Evolutionary conservation across 495 filamentous ascomycete species (phyloP).

Genomic region (Penicillium longicatenatum): DNA sequence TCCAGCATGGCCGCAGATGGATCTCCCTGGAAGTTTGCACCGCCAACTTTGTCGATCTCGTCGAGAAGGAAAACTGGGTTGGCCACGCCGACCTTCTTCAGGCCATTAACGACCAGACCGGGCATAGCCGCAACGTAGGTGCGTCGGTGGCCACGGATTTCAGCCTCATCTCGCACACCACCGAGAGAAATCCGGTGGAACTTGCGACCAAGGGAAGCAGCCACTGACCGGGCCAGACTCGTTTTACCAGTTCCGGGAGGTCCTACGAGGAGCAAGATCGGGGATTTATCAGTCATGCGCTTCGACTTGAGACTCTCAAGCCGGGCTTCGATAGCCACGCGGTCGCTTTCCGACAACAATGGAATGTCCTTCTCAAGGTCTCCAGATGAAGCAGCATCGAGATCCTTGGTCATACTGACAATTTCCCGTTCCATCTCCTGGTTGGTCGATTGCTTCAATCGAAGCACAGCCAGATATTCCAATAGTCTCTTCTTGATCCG

Average conservation of each 20-base stretch:
- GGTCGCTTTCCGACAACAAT: conserved; percentile 41
- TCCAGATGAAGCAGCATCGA: conserved; percentile 45
- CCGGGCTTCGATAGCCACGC: conserved; percentile 55
- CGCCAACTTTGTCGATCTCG: conserved; percentile 97
- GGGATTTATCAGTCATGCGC: conserved; percentile 88
- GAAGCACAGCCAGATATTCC: conserved; percentile 93
- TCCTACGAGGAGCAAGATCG: conserved; percentile 90
- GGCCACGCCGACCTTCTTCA: conserved; percentile 94
- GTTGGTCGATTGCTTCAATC: conserved; percentile 89
- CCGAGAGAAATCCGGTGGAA: conserved; percentile 98
- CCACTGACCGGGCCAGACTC: conserved; percentile 90
- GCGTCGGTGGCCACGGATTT: conserved; percentile 92
- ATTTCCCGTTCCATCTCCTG: conserved; percentile 76
- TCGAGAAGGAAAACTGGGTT: conserved; percentile 97
- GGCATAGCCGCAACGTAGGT: conserved; percentile 99
- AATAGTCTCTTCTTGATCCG: conserved; percentile 96
- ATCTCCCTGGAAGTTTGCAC: conserved; percentile 91
- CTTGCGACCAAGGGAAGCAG: conserved; percentile 86
- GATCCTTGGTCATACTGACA: conserved; percentile 62
- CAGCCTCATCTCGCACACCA: conserved; percentile 93
- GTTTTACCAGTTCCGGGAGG: conserved; percentile 98
- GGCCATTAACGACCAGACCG: conserved; percentile 86
- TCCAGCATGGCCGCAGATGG: conserved; percentile 99
- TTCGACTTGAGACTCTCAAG: conserved; percentile 70
- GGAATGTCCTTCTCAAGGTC: conserved; percentile 43